phyloP scores from a whole-genome alignment of 768 basidiomycete genomes.

The Leccinum subgranulosum region DNA sequence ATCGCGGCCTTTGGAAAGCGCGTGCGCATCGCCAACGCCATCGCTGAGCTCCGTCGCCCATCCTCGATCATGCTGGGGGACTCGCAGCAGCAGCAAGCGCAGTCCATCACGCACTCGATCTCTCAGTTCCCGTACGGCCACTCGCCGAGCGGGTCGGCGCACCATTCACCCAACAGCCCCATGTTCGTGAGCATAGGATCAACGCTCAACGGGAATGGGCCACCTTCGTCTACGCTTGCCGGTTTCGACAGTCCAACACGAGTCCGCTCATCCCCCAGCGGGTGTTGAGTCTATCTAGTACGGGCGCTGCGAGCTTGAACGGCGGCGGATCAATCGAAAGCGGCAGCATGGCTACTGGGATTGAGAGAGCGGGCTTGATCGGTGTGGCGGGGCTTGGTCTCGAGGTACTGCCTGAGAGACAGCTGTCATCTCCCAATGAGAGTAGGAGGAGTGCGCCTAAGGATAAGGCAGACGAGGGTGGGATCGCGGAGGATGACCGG shows the following conservation, averaged over 20 bases:
- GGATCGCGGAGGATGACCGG: constrained; percentile 46
- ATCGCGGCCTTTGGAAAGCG: constrained; percentile 94
- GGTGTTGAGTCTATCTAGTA: constrained; percentile 27
- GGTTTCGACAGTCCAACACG: constrained; percentile 34
- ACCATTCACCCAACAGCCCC: constrained; percentile 45
- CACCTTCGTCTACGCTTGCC: constrained; percentile 21
- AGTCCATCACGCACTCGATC: constrained; percentile 24
- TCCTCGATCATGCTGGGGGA: constrained; percentile 59
- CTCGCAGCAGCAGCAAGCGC: constrained; percentile 35
- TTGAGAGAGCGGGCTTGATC: constrained; percentile 20
- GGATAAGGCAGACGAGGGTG: constrained; percentile 28
- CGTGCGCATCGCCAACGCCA: constrained; percentile 88
- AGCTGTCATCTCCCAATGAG: constrained; percentile 64
- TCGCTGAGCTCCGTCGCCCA: constrained; percentile 78
- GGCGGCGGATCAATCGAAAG: constrained; percentile 23
- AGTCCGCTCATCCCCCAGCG: constrained; percentile 22
- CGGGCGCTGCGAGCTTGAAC: constrained; percentile 21
- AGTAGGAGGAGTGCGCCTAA: constrained; percentile 42
- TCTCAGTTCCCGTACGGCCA: constrained; percentile 32
- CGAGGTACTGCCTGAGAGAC: constrained; percentile 40
- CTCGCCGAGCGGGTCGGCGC: constrained; percentile 39
- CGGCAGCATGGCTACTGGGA: constrained; percentile 12
- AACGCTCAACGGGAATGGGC: constrained; percentile 17
- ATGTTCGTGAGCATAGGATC: constrained; percentile 32
- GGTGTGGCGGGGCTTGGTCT: constrained; percentile 28